Conservation (phyloP, 345 rosid genomes). For the Rhodamnia rubescens region DNA sequence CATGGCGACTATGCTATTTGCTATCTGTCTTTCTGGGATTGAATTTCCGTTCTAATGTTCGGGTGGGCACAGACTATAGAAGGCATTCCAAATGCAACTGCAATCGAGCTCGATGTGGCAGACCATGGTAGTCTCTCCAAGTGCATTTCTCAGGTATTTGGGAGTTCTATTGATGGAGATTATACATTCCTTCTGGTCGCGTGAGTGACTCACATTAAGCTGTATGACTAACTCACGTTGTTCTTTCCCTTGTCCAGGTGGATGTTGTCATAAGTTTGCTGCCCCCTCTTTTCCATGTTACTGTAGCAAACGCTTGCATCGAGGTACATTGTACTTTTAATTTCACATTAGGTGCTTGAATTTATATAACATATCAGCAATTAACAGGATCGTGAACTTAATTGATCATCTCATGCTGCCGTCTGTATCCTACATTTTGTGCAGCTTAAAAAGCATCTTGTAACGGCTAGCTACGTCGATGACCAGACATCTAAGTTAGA, state of each 20-base stretch:
- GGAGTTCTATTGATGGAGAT: not conserved
- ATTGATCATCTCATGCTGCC: not conserved
- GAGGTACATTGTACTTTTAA: constrained; percentile 32
- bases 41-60: not conserved
- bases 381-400: not conserved
- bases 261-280: constrained; percentile 81
- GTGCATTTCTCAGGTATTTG: constrained; percentile 62
- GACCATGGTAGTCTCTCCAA: constrained; percentile 56
- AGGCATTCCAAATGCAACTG: constrained; percentile 66
- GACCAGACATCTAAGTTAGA: constrained; percentile 49
- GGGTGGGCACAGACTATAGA: constrained; percentile 39
- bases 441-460: constrained; percentile 83
- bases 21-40: not conserved
- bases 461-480: constrained; percentile 93
- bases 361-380: not conserved
- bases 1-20: not conserved
- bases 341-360: not conserved
- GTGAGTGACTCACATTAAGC: not conserved
- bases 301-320: constrained; percentile 65
- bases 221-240: not conserved
- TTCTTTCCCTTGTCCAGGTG: constrained; percentile 38
- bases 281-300: constrained; percentile 62
- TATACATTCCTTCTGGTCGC: not conserved
- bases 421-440: not conserved
- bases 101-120: constrained; percentile 63